Base-by-base conservation (phyloP, 2,329 filamentous ascomycete species). In the Cordyceps militaris region DNA sequence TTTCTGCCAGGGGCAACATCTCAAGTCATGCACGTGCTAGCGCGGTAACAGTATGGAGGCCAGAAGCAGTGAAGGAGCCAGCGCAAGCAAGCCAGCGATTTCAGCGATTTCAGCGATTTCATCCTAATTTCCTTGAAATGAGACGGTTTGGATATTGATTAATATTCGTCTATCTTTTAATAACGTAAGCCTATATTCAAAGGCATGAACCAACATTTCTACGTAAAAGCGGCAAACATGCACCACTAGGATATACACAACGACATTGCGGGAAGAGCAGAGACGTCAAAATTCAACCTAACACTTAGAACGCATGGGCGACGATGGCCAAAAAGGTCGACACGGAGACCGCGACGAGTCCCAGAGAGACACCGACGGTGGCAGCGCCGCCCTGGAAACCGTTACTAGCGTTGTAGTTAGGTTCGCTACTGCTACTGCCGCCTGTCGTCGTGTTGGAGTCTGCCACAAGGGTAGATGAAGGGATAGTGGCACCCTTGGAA, bases 401-500 rank as follows among this genome's bases (percentile, higher is more conserved):
- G n/a, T 69, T 63, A 26, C 70, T 68, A 42, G 60, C 64, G n/a
- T 68, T 57, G 21, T 58, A 62, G 36, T 63, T 61, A 11, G 63
- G 57, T 6, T 61, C 58, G 21, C 63, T 57, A 30, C 63, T 57
- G 23, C 21, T 53, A 16, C 40, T 38, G 36, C 38, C 26, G 59
- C 59, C 11, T 49, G 59, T 21, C 10, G 48, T 69, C 58, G 72
- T 65, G 61, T 66, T 65, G 61, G 79, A 73, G 60, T 70, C 72
- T 1, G 74, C 69, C 19, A 73, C 77, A 0, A 66, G 61, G 4
- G 76, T 81, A 3, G 79, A 75, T 11, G 74, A 79, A 1, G 80
- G 80, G 32, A 83, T 82, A 3, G 66, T 61, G 0, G 79, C 79
- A 24, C 77, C 74, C 10, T 72, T 68, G 66, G 75, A 81, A 19